Evolutionary conservation across 2,329 filamentous ascomycete species (phyloP).

Genomic region (Falciphora oryzae): DNA sequence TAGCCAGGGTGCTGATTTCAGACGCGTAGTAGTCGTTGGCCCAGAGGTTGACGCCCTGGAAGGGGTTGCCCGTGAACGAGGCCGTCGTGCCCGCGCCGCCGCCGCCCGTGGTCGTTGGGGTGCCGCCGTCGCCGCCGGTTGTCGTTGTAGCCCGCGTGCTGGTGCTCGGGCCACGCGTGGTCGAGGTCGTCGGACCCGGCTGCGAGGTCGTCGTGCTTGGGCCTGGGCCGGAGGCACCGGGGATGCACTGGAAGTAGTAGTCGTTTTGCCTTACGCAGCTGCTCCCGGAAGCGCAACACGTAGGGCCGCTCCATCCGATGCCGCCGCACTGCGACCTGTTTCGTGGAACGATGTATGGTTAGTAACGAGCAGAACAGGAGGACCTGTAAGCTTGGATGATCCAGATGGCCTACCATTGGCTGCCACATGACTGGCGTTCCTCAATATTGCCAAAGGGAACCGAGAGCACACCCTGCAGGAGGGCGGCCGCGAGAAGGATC

Average conservation of each 20-base stretch:
- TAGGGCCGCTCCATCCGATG: slow-evolving; percentile 24
- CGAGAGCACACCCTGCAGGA: slow-evolving; percentile 9
- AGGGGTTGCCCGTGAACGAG: slow-evolving; percentile 49
- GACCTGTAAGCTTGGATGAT: background rate
- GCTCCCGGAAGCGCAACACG: slow-evolving; percentile 24
- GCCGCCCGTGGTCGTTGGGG: slow-evolving; percentile 24
- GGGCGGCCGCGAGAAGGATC: slow-evolving; percentile 9
- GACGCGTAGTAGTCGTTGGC: slow-evolving; percentile 51
- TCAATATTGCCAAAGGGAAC: slow-evolving; percentile 5
- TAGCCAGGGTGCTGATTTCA: slow-evolving; percentile 48
- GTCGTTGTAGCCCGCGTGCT: slow-evolving; percentile 60
- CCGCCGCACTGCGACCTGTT: slow-evolving; percentile 29
- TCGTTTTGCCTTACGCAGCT: slow-evolving; percentile 26
- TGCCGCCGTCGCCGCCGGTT: background rate
- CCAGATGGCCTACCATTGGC: slow-evolving; percentile 4
- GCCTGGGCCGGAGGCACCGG: slow-evolving; percentile 38
- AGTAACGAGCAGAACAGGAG: background rate
- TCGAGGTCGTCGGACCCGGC: slow-evolving; percentile 51
- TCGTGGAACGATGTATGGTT: background rate
- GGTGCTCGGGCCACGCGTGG: slow-evolving; percentile 58
- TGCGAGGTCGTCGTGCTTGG: slow-evolving; percentile 52
- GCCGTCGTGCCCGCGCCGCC: slow-evolving; percentile 65
- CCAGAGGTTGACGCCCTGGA: slow-evolving; percentile 42
- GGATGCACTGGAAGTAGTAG: slow-evolving; percentile 32
- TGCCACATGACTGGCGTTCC: slow-evolving; percentile 7